Evolutionary conservation across 1,139 yeast genomes (phyloP).

Genomic region (Yamadazyma atmosphaerica): DNA sequence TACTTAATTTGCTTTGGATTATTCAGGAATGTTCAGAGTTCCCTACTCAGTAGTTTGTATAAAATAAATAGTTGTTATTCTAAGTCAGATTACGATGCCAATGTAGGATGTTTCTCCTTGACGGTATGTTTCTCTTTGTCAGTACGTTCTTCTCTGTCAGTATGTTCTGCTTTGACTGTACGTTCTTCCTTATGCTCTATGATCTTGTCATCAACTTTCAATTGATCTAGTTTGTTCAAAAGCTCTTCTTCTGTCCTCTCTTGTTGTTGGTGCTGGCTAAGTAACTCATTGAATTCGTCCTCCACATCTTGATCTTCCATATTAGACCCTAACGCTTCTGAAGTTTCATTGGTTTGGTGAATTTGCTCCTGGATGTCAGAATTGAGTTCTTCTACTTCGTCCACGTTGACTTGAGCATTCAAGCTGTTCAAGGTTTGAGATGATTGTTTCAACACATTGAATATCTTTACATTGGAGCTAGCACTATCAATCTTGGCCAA

Average conservation of each 20-base stretch:
- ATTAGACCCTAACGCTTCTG: conserved; percentile 29
- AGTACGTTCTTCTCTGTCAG: too few relatives aligned
- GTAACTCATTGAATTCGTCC: conserved; percentile 25
- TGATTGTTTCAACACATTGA: conserved; percentile 20
- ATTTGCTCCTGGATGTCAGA: conserved; percentile 44
- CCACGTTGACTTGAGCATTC: conserved; percentile 31
- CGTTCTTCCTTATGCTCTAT: not conserved
- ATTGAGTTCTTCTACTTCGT: conserved; percentile 35
- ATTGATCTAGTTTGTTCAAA: conserved; percentile 12
- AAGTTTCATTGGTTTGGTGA: conserved; percentile 30
- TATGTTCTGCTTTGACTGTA: not conserved
- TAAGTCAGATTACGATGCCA: not conserved
- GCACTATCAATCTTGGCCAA: conserved; percentile 50
- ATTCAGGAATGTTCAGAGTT: conserved; percentile 13
- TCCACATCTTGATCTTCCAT: conserved; percentile 33
- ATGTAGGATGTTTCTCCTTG: not conserved
- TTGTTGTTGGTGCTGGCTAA: conserved; percentile 9
- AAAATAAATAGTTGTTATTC: conserved; percentile 4
- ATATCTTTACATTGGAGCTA: conserved; percentile 38
- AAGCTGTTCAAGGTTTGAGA: conserved; percentile 32
- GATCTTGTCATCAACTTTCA: conserved; percentile 9
- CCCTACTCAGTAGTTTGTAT: conserved; percentile 2
- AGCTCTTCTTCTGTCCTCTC: conserved; percentile 6
- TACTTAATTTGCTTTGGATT: conserved; percentile 3
- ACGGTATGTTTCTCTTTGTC: not conserved